Conservation (phyloP, 805 yeast genomes). For the Starmerella khaoyaiensis region DNA sequence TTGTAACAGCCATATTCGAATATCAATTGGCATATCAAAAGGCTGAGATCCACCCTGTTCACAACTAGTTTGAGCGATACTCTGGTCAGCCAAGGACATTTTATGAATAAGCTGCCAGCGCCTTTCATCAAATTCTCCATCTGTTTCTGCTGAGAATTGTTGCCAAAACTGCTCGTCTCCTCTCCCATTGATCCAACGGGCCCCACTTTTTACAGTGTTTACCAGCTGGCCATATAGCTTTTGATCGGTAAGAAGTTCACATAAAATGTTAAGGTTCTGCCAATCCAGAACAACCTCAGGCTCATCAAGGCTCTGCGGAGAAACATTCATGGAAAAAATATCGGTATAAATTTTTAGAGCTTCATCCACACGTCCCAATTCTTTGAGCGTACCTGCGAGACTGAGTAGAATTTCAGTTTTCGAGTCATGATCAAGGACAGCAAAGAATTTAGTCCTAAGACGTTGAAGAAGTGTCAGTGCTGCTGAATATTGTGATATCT, state of each 20-base stretch:
- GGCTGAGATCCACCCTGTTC: not conserved
- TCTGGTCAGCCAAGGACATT: not conserved
- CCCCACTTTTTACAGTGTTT: constrained; percentile 49
- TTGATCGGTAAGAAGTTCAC: constrained; percentile 57
- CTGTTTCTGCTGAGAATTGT: constrained; percentile 36
- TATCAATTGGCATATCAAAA: constrained; percentile 66
- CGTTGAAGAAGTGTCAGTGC: constrained; percentile 23
- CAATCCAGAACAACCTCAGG: constrained; percentile 47
- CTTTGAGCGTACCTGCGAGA: constrained; percentile 17
- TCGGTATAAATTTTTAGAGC: constrained; percentile 17
- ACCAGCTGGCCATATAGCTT: constrained; percentile 27
- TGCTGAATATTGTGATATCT: constrained; percentile 20
- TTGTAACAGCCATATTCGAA: constrained; percentile 66
- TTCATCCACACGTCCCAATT: constrained; percentile 18
- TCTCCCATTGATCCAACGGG: constrained; percentile 74
- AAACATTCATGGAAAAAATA: constrained; percentile 15
- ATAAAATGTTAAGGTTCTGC: constrained; percentile 75
- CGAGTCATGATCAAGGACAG: constrained; percentile 37
- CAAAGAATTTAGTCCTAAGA: constrained; percentile 17
- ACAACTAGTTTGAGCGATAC: not conserved
- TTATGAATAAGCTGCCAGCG: constrained; percentile 26
- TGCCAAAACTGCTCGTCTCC: constrained; percentile 49
- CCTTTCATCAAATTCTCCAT: constrained; percentile 73
- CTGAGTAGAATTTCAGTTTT: constrained; percentile 23
- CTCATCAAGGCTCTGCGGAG: constrained; percentile 9